Evolutionary conservation across 2,329 filamentous ascomycete species (phyloP).

Genomic region (Neocucurbitaria cava): DNA sequence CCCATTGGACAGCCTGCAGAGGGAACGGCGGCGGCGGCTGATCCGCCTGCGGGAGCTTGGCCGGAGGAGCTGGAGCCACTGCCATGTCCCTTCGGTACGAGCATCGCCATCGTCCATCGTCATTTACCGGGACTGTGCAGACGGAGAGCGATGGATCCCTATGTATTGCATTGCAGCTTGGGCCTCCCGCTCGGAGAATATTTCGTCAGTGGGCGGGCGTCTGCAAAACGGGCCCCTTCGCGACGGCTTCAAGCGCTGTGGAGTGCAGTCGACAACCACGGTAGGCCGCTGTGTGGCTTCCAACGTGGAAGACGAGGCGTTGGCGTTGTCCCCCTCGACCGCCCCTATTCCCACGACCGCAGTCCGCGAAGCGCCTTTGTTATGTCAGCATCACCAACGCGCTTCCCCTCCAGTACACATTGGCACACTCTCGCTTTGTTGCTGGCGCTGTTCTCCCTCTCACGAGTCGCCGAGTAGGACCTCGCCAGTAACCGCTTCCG

Average conservation of each 20-base stretch:
- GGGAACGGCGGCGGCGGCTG: slow-evolving; percentile 31
- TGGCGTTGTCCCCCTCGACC: slow-evolving; percentile 24
- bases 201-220: slow-evolving; percentile 1
- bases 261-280: not conserved
- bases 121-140: slow-evolving; percentile 25
- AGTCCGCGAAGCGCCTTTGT: slow-evolving; percentile 29
- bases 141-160: slow-evolving; percentile 20
- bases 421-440: slow-evolving; percentile 19
- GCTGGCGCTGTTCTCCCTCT: slow-evolving; percentile 16
- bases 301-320: slow-evolving; percentile 18
- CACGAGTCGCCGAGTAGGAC: slow-evolving; percentile 31
- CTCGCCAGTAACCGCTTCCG: slow-evolving; percentile 27
- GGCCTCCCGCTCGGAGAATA: slow-evolving; percentile 25
- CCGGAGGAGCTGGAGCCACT: too few species aligned
- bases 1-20: slow-evolving; percentile 20
- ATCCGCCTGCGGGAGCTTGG: slow-evolving; percentile 34
- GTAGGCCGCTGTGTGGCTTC: not conserved
- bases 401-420: slow-evolving; percentile 16
- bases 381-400: slow-evolving; percentile 24
- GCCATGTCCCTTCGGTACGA: slow-evolving; percentile 18
- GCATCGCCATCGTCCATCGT: slow-evolving; percentile 13
- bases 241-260: not conserved
- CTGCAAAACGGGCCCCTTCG: not conserved
- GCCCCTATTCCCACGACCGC: slow-evolving; percentile 28
- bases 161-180: slow-evolving; percentile 19